A percentile compares a stretch with the other conserved stretches of the same genome.
Evolutionary conservation across 2,329 filamentous ascomycete species (phyloP).

Genomic region (Metarhizium guizhouense): DNA sequence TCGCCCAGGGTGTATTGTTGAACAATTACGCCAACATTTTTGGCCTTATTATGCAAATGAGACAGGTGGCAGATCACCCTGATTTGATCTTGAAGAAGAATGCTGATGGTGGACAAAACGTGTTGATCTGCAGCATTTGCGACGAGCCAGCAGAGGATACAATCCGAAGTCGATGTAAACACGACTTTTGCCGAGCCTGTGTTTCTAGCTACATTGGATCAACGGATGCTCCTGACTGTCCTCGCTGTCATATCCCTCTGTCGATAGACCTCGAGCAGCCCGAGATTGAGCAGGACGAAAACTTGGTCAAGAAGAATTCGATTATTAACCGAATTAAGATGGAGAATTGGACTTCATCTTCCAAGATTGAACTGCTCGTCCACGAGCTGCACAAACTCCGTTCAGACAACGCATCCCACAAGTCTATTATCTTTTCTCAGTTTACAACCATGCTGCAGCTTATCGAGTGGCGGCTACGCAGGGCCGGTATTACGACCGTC

Average conservation of each 20-base stretch:
- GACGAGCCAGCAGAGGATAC: slow-evolving; percentile 95
- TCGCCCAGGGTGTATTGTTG: slow-evolving; percentile 84
- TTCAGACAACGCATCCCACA: slow-evolving; percentile 86
- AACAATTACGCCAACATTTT: slow-evolving; percentile 99
- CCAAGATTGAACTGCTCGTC: slow-evolving; percentile 93
- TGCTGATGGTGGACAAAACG: slow-evolving; percentile 75
- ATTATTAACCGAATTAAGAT: slow-evolving; percentile 99
- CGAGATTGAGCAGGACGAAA: slow-evolving; percentile 86
- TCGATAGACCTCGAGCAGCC: slow-evolving; percentile 91
- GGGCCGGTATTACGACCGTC: slow-evolving; percentile 95
- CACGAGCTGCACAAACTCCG: slow-evolving; percentile 89
- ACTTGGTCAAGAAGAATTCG: slow-evolving; percentile 81
- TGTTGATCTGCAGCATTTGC: slow-evolving; percentile 88
- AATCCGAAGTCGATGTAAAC: slow-evolving; percentile 82
- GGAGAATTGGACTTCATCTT: slow-evolving; percentile 97
- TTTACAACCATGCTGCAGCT: slow-evolving; percentile 97
- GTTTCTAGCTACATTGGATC: slow-evolving; percentile 55
- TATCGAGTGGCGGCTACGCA: slow-evolving; percentile 90
- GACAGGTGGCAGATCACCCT: slow-evolving; percentile 92
- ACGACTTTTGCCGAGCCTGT: slow-evolving; percentile 52
- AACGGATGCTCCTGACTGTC: slow-evolving; percentile 71
- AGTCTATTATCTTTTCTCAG: slow-evolving; percentile 95
- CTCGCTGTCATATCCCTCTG: slow-evolving; percentile 82
- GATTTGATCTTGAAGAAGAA: slow-evolving; percentile 90
- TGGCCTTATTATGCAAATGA: slow-evolving; percentile 98